Evolutionary conservation across 2,329 filamentous ascomycete species (phyloP).

Genomic region (Pezizomycotina sp.): DNA sequence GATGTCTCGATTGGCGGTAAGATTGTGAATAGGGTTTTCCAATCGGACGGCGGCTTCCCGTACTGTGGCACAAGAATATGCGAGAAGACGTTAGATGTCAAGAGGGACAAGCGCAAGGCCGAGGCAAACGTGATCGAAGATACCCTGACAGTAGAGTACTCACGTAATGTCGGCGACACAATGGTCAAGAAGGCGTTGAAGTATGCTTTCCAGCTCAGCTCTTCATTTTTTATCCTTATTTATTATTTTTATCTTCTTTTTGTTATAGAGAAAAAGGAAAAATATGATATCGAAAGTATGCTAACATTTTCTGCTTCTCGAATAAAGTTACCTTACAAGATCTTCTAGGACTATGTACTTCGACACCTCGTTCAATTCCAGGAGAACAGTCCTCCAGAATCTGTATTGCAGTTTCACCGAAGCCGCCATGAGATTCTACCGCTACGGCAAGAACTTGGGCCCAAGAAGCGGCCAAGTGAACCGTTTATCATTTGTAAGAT

Average conservation of each 20-base stretch:
- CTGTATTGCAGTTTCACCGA: constrained; percentile 59
- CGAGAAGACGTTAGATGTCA: constrained; percentile 55
- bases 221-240: neutral
- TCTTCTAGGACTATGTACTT: constrained; percentile 73
- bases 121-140: constrained; percentile 31
- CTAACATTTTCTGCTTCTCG: constrained; percentile 1
- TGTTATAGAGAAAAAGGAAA: neutral
- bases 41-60: constrained; percentile 44
- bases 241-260: neutral
- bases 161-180: constrained; percentile 19
- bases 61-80: constrained; percentile 77
- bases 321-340: constrained; percentile 49
- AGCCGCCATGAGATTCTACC: constrained; percentile 56
- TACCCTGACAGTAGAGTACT: constrained; percentile 20
- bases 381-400: constrained; percentile 52
- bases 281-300: neutral
- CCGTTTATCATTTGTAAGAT: constrained; percentile 40
- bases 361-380: constrained; percentile 61
- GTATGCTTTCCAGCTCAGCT: constrained; percentile 7
- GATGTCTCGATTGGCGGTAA: constrained; percentile 41
- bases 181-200: constrained; percentile 22
- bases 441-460: constrained; percentile 34
- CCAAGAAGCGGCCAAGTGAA: constrained; percentile 38
- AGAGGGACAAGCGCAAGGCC: constrained; percentile 45
- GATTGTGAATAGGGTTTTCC: constrained; percentile 36